Evolutionary conservation across 208 protist species (phyloP).

Genomic region (Trypanosoma rangeli): DNA sequence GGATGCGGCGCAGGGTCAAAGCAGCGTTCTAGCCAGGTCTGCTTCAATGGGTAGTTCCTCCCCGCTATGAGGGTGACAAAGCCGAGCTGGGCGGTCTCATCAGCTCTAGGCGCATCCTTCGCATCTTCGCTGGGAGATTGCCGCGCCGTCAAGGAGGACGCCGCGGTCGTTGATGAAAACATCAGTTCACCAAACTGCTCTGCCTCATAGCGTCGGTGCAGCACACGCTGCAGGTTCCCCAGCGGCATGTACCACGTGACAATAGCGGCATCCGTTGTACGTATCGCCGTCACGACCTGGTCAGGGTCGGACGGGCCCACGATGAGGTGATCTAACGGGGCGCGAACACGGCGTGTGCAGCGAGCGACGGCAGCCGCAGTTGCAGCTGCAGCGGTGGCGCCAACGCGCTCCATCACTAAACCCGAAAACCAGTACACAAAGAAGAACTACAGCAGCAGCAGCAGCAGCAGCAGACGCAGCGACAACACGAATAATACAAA

Average conservation of each 20-base stretch:
- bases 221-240: conserved; percentile 55
- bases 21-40: conserved; percentile 47
- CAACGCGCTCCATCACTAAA: not conserved
- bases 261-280: conserved; percentile 69
- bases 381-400: conserved; percentile 1
- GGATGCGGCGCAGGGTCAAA: conserved; percentile 76
- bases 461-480: no score
- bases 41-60: conserved; percentile 57
- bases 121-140: not conserved
- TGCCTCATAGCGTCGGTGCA: conserved; percentile 80
- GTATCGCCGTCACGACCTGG: conserved; percentile 61
- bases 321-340: conserved; percentile 78
- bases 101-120: not conserved
- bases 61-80: conserved; percentile 79
- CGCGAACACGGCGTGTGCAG: conserved; percentile 78
- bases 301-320: conserved; percentile 75
- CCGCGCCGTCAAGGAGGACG: conserved; percentile 4
- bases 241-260: conserved; percentile 79
- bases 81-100: conserved; percentile 58
- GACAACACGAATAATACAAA: no score
- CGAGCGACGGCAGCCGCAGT: conserved; percentile 25
- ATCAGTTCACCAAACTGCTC: conserved; percentile 81
- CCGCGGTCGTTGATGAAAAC: conserved; percentile 18
- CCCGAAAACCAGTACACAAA: not conserved
- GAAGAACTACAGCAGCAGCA: not conserved